phyloP scores from a whole-genome alignment of 768 basidiomycete species.

The Tricholoma hemisulphureum region DNA sequence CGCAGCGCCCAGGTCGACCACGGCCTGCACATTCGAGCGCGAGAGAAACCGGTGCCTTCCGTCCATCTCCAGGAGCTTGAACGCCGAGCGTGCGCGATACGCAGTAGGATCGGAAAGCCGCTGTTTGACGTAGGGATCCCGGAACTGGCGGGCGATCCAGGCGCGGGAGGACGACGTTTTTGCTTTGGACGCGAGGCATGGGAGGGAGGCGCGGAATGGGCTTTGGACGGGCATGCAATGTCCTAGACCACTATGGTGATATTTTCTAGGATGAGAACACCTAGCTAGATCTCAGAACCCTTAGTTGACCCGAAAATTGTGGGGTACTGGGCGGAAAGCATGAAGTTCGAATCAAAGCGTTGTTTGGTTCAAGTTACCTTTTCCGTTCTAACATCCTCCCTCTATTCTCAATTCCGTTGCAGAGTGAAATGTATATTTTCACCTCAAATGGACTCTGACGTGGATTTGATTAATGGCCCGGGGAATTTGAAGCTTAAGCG shows the following conservation, averaged over 20 bases:
- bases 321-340: no score
- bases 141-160: conserved; percentile 70
- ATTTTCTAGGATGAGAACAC: no score
- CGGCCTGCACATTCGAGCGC: conserved; percentile 50
- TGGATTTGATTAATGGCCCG: no score
- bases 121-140: conserved; percentile 68
- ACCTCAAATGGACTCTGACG: no score
- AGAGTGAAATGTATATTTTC: no score
- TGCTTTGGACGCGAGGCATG: conserved; percentile 15
- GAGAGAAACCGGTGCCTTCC: conserved; percentile 52
- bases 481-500: no score
- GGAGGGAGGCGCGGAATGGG: background rate
- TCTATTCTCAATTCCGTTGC: no score
- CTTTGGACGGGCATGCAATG: background rate
- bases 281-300: no score
- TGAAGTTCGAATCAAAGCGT: no score
- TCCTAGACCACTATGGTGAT: background rate
- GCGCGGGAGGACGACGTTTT: conserved; percentile 43
- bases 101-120: conserved; percentile 30
- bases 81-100: conserved; percentile 86
- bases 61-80: conserved; percentile 86
- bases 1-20: conserved; percentile 89
- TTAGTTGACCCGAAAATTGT: no score
- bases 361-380: no score
- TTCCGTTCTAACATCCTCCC: no score